Conservation (phyloP, 768 basidiomycete genomes). For the Pleurotus platypus region DNA sequence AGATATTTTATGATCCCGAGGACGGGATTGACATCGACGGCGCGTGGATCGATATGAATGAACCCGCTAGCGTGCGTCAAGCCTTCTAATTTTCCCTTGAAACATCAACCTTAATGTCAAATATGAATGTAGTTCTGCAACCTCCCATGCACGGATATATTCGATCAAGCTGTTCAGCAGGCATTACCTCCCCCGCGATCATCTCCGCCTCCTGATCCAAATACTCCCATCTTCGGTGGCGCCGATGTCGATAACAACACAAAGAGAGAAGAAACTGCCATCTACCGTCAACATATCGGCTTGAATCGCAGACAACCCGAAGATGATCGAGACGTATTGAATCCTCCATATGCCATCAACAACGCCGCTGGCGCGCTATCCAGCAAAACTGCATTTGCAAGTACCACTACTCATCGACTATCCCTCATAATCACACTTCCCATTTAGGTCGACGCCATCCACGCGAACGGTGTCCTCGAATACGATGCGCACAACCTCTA, state of each 20-base stretch:
- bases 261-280: too few relatives aligned
- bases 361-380: constrained; percentile 55
- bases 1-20: constrained; percentile 47
- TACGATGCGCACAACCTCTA: constrained; percentile 68
- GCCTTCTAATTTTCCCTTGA: neutral
- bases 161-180: constrained; percentile 49
- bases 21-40: constrained; percentile 65
- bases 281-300: constrained; percentile 3
- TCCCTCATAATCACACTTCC: neutral
- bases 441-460: constrained; percentile 39
- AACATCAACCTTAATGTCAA: neutral
- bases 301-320: constrained; percentile 20
- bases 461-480: constrained; percentile 55
- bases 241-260: constrained; percentile 11
- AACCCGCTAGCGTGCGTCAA: constrained; percentile 55
- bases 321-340: constrained; percentile 26
- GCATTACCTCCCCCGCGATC: constrained; percentile 52
- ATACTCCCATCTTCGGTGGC: constrained; percentile 45
- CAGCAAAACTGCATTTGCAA: constrained; percentile 50
- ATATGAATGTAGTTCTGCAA: constrained; percentile 49
- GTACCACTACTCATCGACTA: constrained; percentile 12
- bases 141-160: constrained; percentile 58
- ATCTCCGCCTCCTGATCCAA: constrained; percentile 45
- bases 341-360: constrained; percentile 57
- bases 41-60: constrained; percentile 78